Percentiles rank a stretch among this genome's conserved stretches.
Conservation (phyloP, 768 basidiomycete genomes). For the Trametes villosa region DNA sequence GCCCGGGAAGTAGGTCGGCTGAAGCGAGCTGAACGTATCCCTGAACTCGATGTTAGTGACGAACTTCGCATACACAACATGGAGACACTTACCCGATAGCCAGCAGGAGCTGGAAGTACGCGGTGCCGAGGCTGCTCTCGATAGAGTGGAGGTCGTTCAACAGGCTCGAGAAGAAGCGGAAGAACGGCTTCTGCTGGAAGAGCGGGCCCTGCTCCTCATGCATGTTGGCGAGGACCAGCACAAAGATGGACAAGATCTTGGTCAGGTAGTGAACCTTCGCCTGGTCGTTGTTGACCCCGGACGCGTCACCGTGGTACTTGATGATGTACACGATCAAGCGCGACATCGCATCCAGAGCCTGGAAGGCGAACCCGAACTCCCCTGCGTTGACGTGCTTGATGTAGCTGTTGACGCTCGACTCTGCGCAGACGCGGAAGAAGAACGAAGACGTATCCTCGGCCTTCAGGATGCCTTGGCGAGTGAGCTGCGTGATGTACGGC, state of each 20-base stretch:
- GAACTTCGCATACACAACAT: neutral
- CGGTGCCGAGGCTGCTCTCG: conserved; percentile 82
- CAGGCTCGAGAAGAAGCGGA: conserved; percentile 96
- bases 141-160: conserved; percentile 90
- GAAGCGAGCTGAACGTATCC: conserved; percentile 93
- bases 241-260: conserved; percentile 96
- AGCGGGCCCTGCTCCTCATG: conserved; percentile 91
- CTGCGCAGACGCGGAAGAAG: conserved; percentile 98
- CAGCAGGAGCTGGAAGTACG: conserved; percentile 87
- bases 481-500: conserved; percentile 94
- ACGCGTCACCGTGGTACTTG: conserved; percentile 98
- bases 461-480: conserved; percentile 95
- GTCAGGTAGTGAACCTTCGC: conserved; percentile 96
- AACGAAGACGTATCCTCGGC: conserved; percentile 96
- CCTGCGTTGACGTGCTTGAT: conserved; percentile 72
- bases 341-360: conserved; percentile 93
- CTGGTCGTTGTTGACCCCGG: conserved; percentile 89
- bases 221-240: conserved; percentile 90
- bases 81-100: conserved; percentile 72
- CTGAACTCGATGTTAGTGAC: conserved; percentile 43
- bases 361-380: conserved; percentile 81
- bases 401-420: conserved; percentile 91
- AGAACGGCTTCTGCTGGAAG: conserved; percentile 98
- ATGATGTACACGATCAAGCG: conserved; percentile 96
- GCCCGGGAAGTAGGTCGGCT: conserved; percentile 95